A percentile compares a stretch with the other conserved stretches of the same genome.
Evolutionary conservation across 2,329 filamentous ascomycete species (phyloP).

Genomic region (Arachnomyces sp.): DNA sequence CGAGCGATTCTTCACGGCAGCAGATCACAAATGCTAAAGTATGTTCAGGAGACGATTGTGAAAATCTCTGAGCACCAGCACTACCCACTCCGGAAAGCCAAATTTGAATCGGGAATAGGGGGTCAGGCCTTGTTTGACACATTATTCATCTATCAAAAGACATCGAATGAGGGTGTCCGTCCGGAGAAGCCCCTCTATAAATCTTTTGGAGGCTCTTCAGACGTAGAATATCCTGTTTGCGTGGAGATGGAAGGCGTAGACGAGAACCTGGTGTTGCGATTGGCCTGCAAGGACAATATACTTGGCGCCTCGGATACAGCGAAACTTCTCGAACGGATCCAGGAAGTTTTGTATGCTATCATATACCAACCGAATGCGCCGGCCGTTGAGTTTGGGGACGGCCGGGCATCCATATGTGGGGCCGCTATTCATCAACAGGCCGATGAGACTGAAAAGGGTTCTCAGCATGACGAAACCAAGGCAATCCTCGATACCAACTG

Average conservation of each 20-base stretch:
- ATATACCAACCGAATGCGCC: conserved; percentile 42
- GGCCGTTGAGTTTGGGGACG: conserved; percentile 47
- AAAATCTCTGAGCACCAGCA: conserved; percentile 65
- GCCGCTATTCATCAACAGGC: conserved; percentile 28
- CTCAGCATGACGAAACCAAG: not conserved
- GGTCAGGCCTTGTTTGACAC: conserved; percentile 52
- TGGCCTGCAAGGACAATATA: conserved; percentile 58
- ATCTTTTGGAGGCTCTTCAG: conserved; percentile 57
- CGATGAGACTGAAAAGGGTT: not conserved
- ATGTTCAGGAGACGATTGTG: conserved; percentile 64
- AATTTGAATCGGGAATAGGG: conserved; percentile 43
- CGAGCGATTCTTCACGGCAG: conserved; percentile 66
- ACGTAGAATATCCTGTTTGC: conserved; percentile 74
- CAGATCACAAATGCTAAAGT: conserved; percentile 55
- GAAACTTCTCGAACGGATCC: conserved; percentile 51
- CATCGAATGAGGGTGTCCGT: conserved; percentile 27
- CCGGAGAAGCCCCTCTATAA: conserved; percentile 43
- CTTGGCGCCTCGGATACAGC: conserved; percentile 41
- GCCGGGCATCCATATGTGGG: conserved; percentile 58
- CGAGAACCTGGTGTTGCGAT: conserved; percentile 58
- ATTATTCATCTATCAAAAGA: conserved; percentile 59
- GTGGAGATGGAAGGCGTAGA: conserved; percentile 65
- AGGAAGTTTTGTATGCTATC: conserved; percentile 52
- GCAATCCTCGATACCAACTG: conserved; percentile 13
- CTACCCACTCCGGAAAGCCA: conserved; percentile 66